Conservation (phyloP, 768 basidiomycete genomes). For the Boletus rufocinnamomeus region DNA sequence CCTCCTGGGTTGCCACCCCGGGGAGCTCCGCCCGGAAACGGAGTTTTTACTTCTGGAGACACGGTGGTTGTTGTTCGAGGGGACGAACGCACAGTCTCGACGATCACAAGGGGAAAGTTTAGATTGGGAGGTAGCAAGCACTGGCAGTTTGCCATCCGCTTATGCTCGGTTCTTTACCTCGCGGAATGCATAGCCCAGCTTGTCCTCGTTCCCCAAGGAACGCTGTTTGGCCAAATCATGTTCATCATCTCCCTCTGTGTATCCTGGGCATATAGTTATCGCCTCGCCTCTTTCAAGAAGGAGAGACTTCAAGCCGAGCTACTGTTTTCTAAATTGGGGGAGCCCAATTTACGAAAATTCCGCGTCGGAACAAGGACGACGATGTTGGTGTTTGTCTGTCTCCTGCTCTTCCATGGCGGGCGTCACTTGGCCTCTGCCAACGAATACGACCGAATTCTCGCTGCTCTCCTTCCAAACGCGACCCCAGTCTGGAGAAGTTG, state of each 20-base stretch:
- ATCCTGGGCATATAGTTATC: not conserved
- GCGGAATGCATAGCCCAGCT: not conserved
- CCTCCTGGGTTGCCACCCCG: not conserved
- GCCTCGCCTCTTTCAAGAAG: not conserved
- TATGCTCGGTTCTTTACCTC: not conserved
- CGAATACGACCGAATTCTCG: not conserved
- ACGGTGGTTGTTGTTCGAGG: not conserved
- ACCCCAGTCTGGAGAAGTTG: not conserved
- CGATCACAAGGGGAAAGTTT: not conserved
- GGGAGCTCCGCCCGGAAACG: not conserved
- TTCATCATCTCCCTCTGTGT: not conserved
- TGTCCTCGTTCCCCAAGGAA: not conserved
- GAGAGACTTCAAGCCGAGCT: not conserved
- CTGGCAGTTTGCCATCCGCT: not conserved
- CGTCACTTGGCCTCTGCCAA: not conserved
- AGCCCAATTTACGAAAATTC: not conserved
- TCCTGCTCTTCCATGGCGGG: not conserved
- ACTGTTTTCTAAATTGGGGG: not conserved
- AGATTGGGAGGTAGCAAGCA: not conserved
- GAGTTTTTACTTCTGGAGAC: not conserved
- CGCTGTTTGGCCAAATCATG: not conserved
- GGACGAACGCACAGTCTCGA: not conserved
- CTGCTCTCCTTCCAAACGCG: not conserved
- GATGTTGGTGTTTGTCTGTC: not conserved
- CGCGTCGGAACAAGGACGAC: not conserved